A percentile compares a stretch with the other conserved stretches of the same genome.
Conservation (phyloP, 2,329 filamentous ascomycete species). For the Dactylonectria estremocensis region DNA sequence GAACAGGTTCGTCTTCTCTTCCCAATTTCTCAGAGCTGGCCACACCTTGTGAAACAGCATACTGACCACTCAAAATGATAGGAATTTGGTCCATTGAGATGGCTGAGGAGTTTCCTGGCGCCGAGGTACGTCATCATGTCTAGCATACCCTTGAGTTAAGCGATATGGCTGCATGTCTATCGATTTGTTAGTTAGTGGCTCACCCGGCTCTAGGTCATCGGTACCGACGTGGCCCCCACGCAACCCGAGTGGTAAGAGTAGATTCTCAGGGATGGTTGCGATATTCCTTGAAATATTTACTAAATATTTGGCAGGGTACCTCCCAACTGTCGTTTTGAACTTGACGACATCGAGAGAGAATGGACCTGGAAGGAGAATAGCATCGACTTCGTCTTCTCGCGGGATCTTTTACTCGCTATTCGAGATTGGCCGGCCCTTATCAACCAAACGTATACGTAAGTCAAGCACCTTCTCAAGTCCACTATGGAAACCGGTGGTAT, state of each 20-base stretch:
- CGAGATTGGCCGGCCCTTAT: conserved; percentile 52
- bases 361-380: conserved; percentile 56
- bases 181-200: neutral
- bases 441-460: conserved; percentile 54
- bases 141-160: neutral
- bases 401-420: conserved; percentile 50
- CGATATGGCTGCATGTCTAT: neutral
- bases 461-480: neutral
- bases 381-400: conserved; percentile 55
- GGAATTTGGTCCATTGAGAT: conserved; percentile 53
- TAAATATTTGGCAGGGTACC: conserved; percentile 51
- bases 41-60: neutral
- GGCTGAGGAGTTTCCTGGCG: conserved; percentile 53
- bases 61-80: conserved; percentile 19
- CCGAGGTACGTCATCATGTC: conserved; percentile 26
- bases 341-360: conserved; percentile 55
- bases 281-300: neutral
- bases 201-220: conserved; percentile 35
- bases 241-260: conserved; percentile 38
- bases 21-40: neutral
- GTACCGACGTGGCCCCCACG: conserved; percentile 41
- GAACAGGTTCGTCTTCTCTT: conserved; percentile 42
- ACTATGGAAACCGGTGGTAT: neutral
- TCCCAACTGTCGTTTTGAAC: conserved; percentile 55
- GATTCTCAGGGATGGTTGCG: neutral